Evolutionary conservation across 2,329 filamentous ascomycete genomes (phyloP), one percentile per base, ranked within the genome.

Genomic region (Ophiostoma pallidulum): DNA sequence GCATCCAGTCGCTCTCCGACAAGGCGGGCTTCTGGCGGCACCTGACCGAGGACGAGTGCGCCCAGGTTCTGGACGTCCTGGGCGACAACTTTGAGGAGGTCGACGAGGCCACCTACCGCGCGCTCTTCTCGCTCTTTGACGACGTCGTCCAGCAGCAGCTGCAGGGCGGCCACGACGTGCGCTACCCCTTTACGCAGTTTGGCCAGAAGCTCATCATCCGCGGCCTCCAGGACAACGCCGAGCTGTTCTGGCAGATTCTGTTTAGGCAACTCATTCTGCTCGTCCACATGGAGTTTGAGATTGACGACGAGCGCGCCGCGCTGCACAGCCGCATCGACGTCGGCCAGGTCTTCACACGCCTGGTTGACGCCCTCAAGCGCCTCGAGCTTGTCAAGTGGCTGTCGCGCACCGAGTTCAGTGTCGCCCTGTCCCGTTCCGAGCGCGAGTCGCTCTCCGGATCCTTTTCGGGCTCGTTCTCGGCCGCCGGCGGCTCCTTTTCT

Each of bases 211-310:
- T 89, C 2, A 71, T 89, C 13, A 77, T 94, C 10, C 82, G 81
- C 52, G 83, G 87, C 7, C 80, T 86, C 0, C 84, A 91, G 59
- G 89, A 97, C 60, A 83, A 78, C 12, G 75, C 92, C 7, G 74
- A 84, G 43, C 66, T 86, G 28, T 83, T 85, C 51, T 82, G 81
- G 66, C 78, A 78, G 51, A 71, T 92, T 8, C 79, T 94, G 43
- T 80, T 94, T 53, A 88, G 91, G 59, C 77, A 97, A 49, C 69
- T 97, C 3, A 74, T 92, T 3, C 73, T 98, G 7, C 72, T 94
- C 14, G 75, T 92, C 9, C 89, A 96, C 62, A 84, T 97, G 73
- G 84, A 92, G 61, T 82, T 82, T 33, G 87, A 92, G 59, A 77
- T 86, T 45, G 84, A 90, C 49, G 77, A 81, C 54, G 80, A 83